Evolutionary conservation across 192 early-diverging fungal genomes (phyloP).

Genomic region (Kickxella alabastrina): DNA sequence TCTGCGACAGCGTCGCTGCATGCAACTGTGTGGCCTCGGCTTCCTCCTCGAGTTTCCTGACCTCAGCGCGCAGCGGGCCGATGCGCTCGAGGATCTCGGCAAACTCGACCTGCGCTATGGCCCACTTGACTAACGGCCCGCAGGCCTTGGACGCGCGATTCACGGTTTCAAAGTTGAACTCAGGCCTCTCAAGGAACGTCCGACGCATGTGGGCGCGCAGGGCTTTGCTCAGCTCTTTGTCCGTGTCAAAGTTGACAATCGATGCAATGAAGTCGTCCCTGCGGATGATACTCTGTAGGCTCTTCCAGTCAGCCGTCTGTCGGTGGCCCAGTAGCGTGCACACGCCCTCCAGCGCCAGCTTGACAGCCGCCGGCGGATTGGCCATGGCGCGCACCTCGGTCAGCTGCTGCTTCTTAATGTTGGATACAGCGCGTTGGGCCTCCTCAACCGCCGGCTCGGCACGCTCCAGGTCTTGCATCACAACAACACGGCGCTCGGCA

Average conservation of each 20-base stretch:
- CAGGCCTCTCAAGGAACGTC: constrained; percentile 77
- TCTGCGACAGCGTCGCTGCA: constrained; percentile 69
- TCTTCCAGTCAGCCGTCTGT: constrained; percentile 80
- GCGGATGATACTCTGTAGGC: constrained; percentile 82
- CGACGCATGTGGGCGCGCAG: constrained; percentile 78
- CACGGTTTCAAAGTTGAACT: constrained; percentile 92
- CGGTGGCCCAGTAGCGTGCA: constrained; percentile 89
- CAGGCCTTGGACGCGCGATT: constrained; percentile 97
- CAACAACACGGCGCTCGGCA: constrained; percentile 70
- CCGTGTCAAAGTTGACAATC: constrained; percentile 96
- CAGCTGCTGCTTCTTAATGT: constrained; percentile 96
- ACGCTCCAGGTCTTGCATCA: constrained; percentile 85
- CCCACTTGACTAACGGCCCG: constrained; percentile 98
- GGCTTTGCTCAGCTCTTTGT: constrained; percentile 66
- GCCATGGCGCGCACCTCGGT: constrained; percentile 95
- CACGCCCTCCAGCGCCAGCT: constrained; percentile 96
- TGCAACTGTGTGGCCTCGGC: constrained; percentile 69
- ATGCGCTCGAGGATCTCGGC: constrained; percentile 91
- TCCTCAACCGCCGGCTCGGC: constrained; percentile 96
- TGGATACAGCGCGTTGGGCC: constrained; percentile 88
- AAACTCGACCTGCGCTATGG: constrained; percentile 91
- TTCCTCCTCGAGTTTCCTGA: constrained; percentile 71
- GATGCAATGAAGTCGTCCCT: constrained; percentile 96
- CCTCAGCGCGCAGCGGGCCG: constrained; percentile 92
- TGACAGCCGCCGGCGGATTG: constrained; percentile 94